Evolutionary conservation across 2,329 filamentous ascomycete species (phyloP), one percentile per base, ranked within the genome.

Genomic region (Epichloe elymi): DNA sequence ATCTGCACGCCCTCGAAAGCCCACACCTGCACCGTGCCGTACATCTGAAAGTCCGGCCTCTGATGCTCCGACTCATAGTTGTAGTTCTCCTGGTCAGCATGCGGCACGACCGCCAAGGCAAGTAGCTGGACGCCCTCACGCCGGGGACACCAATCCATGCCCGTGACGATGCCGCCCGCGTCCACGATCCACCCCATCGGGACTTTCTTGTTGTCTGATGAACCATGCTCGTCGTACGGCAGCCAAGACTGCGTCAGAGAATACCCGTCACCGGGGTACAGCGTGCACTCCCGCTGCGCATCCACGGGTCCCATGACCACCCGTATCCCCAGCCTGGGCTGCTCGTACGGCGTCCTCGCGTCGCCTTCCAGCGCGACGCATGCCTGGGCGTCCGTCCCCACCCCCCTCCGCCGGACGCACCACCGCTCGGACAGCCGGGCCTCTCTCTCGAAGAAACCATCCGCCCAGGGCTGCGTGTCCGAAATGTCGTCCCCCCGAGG

Each of bases 1-100:
- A 55, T 54, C 19, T 58, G 57, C 12, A 66, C 61, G 2, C 65
- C 61, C 1, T 62, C 51, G 50, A 79, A 69, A 48, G 68, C 70
- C 74, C 78, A 78, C 20, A 80, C 59, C 59, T 81, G 77, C 10
- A 81, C 63, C 14, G 66, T 65, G 5, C 75, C 75, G 39, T 69
- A 61, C n/a, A 63, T 66, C 43, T 70, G 62, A 40, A 70, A 70
- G 14, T 65, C 64, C 1, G 66, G 61, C 17, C 61, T 67, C 41
- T 65, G 53, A 2, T 64, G 65, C 45, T 69, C 65, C 11, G 66
- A 59, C n/a, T 69, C 63, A 37, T 68, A 67, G 37, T 64, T 57
- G 50, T 69, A 69, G 45, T 64, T 64, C 3, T 70, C 69, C 40
- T 79, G 75, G 50, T 80, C 76, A 0, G 66, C 62, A 51, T 74